These are phyloP conservation scores for Coelastrella sp. DNA, from an alignment of 139 green algal genomes.

Conservation along the genomic window DNA sequence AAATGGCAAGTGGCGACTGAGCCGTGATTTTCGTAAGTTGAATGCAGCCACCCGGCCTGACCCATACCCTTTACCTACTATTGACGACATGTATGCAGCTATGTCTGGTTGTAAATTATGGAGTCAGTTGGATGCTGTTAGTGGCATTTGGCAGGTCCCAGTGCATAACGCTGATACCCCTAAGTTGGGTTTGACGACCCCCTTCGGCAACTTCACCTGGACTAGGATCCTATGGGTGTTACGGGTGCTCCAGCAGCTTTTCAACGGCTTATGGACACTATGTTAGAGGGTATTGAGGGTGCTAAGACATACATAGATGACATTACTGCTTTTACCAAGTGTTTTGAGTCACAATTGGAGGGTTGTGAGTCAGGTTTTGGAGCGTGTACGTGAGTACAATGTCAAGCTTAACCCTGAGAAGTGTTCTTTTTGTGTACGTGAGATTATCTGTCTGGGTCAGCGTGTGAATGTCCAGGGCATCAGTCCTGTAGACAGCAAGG, in stretches of 20 bases:
- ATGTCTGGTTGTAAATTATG: conserved; percentile 27
- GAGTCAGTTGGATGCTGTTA: conserved; percentile 20
- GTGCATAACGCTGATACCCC: not conserved
- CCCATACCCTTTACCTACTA: conserved; percentile 15
- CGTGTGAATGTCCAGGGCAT: conserved; percentile 43
- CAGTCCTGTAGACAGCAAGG: conserved; percentile 31
- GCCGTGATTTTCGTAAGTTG: too few relatives aligned
- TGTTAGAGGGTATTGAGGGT: conserved; percentile 16
- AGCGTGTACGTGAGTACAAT: not conserved
- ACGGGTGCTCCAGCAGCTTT: conserved; percentile 19
- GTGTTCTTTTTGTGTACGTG: conserved; percentile 33
- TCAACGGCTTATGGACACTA: conserved; percentile 47
- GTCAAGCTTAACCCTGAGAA: conserved; percentile 44
- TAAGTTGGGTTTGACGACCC: conserved; percentile 24
- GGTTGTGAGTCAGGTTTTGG: conserved; percentile 1
- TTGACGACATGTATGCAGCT: conserved; percentile 17
- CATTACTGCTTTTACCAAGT: conserved; percentile 24
- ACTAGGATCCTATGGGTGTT: conserved; percentile 40
- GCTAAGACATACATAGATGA: conserved; percentile 45
- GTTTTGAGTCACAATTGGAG: conserved; percentile 30
- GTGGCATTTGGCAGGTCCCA: conserved; percentile 25
- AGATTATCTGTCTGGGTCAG: conserved; percentile 35
- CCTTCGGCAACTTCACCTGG: conserved; percentile 29
- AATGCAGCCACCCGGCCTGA: not conserved
- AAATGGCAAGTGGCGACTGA: not conserved